A percentile compares a stretch with the other conserved stretches of the same genome.
These are phyloP conservation scores for Hanseniaspora meyeri DNA, from an alignment of 805 yeast genomes.

Conservation along the genomic window DNA sequence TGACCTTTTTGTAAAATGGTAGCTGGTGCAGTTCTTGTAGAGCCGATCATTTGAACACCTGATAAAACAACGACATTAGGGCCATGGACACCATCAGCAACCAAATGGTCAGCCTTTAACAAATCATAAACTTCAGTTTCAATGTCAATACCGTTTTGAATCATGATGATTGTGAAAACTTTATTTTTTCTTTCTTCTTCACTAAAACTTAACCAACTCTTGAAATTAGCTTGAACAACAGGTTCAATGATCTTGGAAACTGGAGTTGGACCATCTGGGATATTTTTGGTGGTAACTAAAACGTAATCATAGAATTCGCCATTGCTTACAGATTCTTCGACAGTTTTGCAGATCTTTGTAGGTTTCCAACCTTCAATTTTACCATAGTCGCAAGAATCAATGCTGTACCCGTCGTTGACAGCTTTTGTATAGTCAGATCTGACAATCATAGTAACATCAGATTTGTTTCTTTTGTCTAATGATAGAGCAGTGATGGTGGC, in stretches of 20 bases:
- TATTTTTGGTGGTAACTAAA: conserved; percentile 49
- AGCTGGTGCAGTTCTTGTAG: conserved; percentile 19
- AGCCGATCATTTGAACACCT: conserved; percentile 17
- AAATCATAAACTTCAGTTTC: conserved; percentile 38
- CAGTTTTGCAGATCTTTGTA: conserved; percentile 27
- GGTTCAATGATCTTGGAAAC: conserved; percentile 41
- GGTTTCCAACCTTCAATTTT: conserved; percentile 40
- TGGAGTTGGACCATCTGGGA: conserved; percentile 38
- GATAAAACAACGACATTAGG: conserved; percentile 14
- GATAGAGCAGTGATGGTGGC: conserved; percentile 63
- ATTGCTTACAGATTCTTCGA: conserved; percentile 32
- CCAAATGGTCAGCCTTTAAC: conserved; percentile 12
- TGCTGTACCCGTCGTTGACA: conserved; percentile 36
- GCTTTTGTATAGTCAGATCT: conserved; percentile 48
- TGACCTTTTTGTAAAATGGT: conserved; percentile 14
- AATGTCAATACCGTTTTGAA: conserved; percentile 57
- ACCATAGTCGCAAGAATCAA: conserved; percentile 52
- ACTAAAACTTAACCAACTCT: conserved; percentile 3
- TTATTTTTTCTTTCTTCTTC: conserved; percentile 13
- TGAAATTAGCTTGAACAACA: conserved; percentile 28
- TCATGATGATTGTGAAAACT: conserved; percentile 38
- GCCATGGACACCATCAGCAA: conserved; percentile 13
- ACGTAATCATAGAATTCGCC: conserved; percentile 38
- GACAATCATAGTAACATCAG: conserved; percentile 44
- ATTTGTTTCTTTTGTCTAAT: conserved; percentile 36